These are phyloP conservation scores for Cucumis variabilis DNA, from an alignment of 331 rosid genomes.

Conservation along the genomic window DNA sequence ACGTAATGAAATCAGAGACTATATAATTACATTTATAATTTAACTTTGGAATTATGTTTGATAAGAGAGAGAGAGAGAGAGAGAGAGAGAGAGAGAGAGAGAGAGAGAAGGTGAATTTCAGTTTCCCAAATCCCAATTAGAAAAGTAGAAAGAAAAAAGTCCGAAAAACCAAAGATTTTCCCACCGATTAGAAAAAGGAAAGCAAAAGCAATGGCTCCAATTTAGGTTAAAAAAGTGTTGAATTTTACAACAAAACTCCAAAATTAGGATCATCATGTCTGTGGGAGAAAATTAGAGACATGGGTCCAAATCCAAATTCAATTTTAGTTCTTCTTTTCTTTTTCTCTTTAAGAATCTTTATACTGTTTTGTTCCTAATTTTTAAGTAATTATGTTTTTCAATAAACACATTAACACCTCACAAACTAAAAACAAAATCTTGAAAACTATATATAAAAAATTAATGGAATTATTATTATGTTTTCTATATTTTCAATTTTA, in stretches of 20 bases:
- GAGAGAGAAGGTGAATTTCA: background rate
- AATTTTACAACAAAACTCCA: background rate
- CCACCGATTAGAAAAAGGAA: background rate
- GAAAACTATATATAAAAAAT: too few relatives aligned
- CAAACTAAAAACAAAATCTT: too few relatives aligned
- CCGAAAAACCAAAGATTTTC: background rate
- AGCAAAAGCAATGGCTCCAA: background rate
- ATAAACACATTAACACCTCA: too few relatives aligned
- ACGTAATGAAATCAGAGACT: too few relatives aligned
- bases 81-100: background rate
- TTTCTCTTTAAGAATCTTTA: too few relatives aligned
- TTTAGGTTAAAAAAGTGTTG: background rate
- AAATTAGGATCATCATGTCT: background rate
- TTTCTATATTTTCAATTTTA: too few relatives aligned
- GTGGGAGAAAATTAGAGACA: background rate
- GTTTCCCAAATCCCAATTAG: background rate
- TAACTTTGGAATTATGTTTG: too few relatives aligned
- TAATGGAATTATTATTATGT: too few relatives aligned
- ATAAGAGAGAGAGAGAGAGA: too few relatives aligned
- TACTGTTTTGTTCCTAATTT: too few relatives aligned
- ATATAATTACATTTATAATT: too few relatives aligned
- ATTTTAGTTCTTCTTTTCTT: background rate
- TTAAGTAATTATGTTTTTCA: too few relatives aligned
- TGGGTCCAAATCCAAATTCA: slow-evolving; percentile 11
- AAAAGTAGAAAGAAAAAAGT: background rate